Evolutionary conservation across 768 basidiomycete species (phyloP), one percentile per base, ranked within the genome.

Genomic region (Trametes elegans): DNA sequence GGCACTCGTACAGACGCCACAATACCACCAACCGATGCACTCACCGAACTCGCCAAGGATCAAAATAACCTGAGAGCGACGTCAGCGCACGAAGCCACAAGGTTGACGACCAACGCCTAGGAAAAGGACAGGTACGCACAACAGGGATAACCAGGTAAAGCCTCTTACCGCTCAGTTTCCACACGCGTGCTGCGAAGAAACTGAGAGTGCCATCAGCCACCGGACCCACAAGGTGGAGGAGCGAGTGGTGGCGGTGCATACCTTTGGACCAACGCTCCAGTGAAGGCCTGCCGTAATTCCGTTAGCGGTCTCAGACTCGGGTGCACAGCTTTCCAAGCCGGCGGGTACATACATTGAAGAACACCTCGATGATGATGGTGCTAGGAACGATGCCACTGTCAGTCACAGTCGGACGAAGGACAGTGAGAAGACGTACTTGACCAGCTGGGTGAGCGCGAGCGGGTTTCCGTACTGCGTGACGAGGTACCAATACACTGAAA

Each of bases 221-320:
- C n/a, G n/a, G n/a, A n/a, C n/a, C n/a, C n/a, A n/a, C n/a, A n/a
- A n/a, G n/a, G n/a, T n/a, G n/a, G n/a, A n/a, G n/a, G n/a, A n/a
- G n/a, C n/a, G n/a, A n/a, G n/a, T n/a, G n/a, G n/a, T n/a, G n/a
- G n/a, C n/a, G n/a, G n/a, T n/a, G 47, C 69, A 18, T 55, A 80
- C 79, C 74, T 71, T 74, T 82, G 81, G 4, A 82, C 82, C 16
- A 83, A 65, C n/a, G 82, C 63, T 3, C 79, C 79, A 41, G 80
- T 79, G 44, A 82, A 73, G 4, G 77, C 79, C 80, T 82, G 36
- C 10, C 38, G 34, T 11, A 24, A 19, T 11, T 11, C 16, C 38
- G 36, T 42, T 19, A 23, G 39, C 35, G 31, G 40, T 18, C 31
- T 41, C 36, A 49, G 23, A 10, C 6, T 11, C 3, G 7, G 19